phyloP scores from a whole-genome alignment of 371 early-diverging fungal genomes.

The Lichtheimia corymbifera region DNA sequence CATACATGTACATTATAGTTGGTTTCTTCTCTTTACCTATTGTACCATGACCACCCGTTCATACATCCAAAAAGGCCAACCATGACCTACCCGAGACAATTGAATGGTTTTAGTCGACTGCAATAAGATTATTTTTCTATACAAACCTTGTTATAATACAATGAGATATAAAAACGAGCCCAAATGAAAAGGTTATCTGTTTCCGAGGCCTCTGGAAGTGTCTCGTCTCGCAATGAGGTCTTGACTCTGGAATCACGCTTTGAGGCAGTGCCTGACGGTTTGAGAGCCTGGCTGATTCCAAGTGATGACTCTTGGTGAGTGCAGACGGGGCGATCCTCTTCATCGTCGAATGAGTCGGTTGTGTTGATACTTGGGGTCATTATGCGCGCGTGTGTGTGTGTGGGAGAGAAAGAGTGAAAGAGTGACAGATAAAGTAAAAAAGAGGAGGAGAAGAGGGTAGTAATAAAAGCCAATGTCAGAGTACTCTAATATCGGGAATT shows the following conservation, averaged over 20 bases:
- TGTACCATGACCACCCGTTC: conserved; percentile 50
- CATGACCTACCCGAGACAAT: conserved; percentile 20
- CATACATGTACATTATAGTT: too few species aligned
- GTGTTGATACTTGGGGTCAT: background rate
- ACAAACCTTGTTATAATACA: conserved; percentile 46
- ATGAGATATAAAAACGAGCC: conserved; percentile 36
- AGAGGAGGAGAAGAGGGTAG: background rate
- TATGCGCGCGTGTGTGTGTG: too few species aligned
- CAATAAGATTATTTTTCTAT: background rate
- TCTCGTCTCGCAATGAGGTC: conserved; percentile 26
- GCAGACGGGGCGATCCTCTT: conserved; percentile 15
- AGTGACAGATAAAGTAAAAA: background rate
- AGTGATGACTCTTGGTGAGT: conserved; percentile 38
- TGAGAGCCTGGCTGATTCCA: conserved; percentile 39
- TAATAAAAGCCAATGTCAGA: background rate
- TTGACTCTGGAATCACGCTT: conserved; percentile 10
- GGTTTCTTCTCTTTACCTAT: conserved; percentile 24
- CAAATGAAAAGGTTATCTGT: conserved; percentile 28
- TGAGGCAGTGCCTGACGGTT: conserved; percentile 19
- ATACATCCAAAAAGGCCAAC: conserved; percentile 44
- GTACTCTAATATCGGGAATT: too few species aligned
- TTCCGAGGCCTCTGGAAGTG: conserved; percentile 34
- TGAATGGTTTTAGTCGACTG: too few species aligned
- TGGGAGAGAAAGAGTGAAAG: too few species aligned
- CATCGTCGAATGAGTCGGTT: conserved; percentile 7